Evolutionary conservation across 176 grass and related monocot genomes (phyloP), one percentile per base, ranked within the genome.

Genomic region (Oryza officinalis): DNA sequence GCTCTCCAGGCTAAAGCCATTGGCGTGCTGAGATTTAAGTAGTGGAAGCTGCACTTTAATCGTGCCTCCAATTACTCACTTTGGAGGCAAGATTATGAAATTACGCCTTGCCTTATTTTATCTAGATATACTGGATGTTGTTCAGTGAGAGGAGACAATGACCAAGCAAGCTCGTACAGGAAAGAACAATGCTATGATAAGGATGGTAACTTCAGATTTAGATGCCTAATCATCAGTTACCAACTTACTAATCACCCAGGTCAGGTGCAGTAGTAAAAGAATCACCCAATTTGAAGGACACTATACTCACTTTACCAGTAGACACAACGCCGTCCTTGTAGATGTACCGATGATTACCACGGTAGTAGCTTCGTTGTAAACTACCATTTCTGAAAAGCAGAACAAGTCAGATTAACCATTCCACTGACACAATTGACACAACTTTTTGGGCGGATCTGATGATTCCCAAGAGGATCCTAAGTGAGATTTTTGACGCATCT

Each of bases 381-480:
- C 66, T 77, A 65, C 41, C 61, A 66, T 40, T 14, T 17, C 3
- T 50, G 76, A 28, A 80, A 72, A 54, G 76, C 15, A 18, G 59
- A 18, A 23, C 17, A 67, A 41, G n/a, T 25, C 3, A 15, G 28
- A 37, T 59, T 27, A 26, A 26, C 22, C 33, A 10, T 18, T 6
- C 26, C 66, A 77, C 80, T 78, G 87, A 47, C 57, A 46, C 66
- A 46, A 80, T 81, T 65, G 87, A 67, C 32, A 25, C 72, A 41
- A 20, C 60, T 90, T 78, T 90, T 63, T 45, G n/a, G 8, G 22
- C 67, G n/a, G 67, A 67, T 90, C 69, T 52, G 84, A 38, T 47
- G 60, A 72, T 78, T 83, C 60, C 84, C 2, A 49, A 8, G 79
- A 69, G 74, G 80, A 80, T 90, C 84, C 80, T 75, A 87, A 73